Base-by-base conservation (phyloP, 345 rosid species). In the Capsella bursapastoris region DNA sequence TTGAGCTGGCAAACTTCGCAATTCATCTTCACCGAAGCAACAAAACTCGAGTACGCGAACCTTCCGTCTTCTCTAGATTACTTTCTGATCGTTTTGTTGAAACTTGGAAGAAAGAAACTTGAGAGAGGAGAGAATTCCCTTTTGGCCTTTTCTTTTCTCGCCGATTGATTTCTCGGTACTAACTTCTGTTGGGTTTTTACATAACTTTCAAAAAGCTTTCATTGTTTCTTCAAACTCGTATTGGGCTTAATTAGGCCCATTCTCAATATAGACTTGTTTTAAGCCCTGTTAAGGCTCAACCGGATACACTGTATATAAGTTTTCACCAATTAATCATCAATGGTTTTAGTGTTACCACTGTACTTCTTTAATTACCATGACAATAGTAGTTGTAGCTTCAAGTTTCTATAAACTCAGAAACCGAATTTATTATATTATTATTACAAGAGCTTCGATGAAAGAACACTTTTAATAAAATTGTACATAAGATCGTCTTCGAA, bases 1-100 rank as follows among this genome's bases (percentile, higher is more conserved):
- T 88, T 94, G 50, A 94, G 97, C 18, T 87, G 90, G 76, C 96
- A 94, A 74, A 88, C 94, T 84, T 94, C 97, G 81, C 95, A 87
- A 83, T 88, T 94, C 97, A 94, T 93, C 70, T 61, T 18, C 18
- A 18, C 18, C 18, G 18, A 18, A 18, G 18, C 76, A 14, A 29
- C 50, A 14, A 37, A 16, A 43, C 16, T 27, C 49, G 64, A 61
- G 6, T 29, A 49, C 3, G 45, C 31, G 65, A 64, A 31, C 9
- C 7, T 61, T 9, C 35, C 31, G 64, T 51, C 35, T 56, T 14
- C 60, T 47, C 31, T 10, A 57, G 72, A 44, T 25, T 75, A 6
- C 37, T 34, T 34, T 22, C 2, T 25, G 79, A 61, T 69, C 75
- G 78, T 67, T 32, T 34, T 34, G 66, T 57, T 12, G 66, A 65